Percentiles rank a stretch among this genome's conserved stretches.
phyloP scores from a whole-genome alignment of 1,284 basidiomycete genomes.

The Ganoderma lingzhi region DNA sequence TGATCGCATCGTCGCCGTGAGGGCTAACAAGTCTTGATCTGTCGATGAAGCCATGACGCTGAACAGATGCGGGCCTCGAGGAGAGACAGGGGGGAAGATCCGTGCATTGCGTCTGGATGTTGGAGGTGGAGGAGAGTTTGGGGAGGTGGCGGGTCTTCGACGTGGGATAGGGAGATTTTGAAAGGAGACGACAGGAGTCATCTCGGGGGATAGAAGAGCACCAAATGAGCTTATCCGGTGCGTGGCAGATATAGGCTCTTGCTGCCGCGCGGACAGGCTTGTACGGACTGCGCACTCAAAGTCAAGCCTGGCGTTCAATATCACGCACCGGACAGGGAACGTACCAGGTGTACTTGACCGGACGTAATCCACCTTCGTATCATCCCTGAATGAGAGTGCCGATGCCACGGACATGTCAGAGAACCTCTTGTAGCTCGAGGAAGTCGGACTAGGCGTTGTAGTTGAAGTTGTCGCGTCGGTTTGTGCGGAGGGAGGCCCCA shows the following conservation, averaged over 20 bases:
- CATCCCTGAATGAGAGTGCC: constrained; percentile 21
- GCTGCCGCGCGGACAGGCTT: constrained; percentile 3
- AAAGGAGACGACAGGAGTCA: constrained; percentile 10
- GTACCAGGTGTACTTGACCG: constrained; percentile 15
- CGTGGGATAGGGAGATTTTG: constrained; percentile 18
- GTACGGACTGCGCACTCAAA: constrained; percentile 2
- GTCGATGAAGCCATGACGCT: constrained; percentile 42
- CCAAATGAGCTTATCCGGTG: constrained; percentile 10
- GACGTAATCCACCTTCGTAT: constrained; percentile 7
- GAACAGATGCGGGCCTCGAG: constrained; percentile 24
- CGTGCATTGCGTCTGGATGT: neutral
- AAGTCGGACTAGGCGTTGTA: neutral
- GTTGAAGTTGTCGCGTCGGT: neutral
- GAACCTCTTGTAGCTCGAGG: constrained; percentile 18
- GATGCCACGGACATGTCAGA: constrained; percentile 19
- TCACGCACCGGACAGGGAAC: neutral
- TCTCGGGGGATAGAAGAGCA: constrained; percentile 1
- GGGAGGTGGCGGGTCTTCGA: constrained; percentile 15
- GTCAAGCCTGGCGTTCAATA: neutral
- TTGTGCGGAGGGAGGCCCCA: neutral
- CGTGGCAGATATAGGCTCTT: neutral
- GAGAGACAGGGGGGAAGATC: neutral
- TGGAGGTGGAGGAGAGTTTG: constrained; percentile 19
- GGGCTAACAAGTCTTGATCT: constrained; percentile 43
- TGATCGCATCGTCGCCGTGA: constrained; percentile 43